A percentile compares a stretch with the other conserved stretches of the same genome.
Evolutionary conservation across 139 green algal genomes (phyloP).

Genomic region (Raphidocelis subcapitata): DNA sequence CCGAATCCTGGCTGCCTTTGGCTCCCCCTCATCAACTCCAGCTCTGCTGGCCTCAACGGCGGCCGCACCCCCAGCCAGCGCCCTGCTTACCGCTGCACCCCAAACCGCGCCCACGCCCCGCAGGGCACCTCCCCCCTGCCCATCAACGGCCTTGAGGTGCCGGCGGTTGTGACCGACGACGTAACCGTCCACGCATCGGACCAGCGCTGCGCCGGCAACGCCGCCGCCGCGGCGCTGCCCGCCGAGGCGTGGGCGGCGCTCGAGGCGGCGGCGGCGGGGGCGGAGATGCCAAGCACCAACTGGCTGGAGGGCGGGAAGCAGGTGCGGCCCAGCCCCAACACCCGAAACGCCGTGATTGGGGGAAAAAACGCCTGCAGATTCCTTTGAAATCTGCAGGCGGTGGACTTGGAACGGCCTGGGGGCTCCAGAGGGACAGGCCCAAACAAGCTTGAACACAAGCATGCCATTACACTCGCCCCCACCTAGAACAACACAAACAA

Average conservation of each 20-base stretch:
- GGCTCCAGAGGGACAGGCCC: too few species aligned
- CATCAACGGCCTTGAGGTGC: constrained; percentile 61
- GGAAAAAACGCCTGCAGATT: too few species aligned
- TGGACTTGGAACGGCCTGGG: too few species aligned
- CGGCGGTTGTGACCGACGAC: constrained; percentile 52
- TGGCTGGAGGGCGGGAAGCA: constrained; percentile 52
- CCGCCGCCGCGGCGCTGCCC: constrained; percentile 29
- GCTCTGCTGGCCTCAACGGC: too few species aligned
- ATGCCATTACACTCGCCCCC: not conserved
- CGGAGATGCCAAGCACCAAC: constrained; percentile 29
- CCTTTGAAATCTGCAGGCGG: too few species aligned
- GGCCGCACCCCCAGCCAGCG: too few species aligned
- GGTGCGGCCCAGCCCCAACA: constrained; percentile 23
- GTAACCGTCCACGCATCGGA: constrained; percentile 66
- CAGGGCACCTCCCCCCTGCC: not conserved
- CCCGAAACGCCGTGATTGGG: too few species aligned
- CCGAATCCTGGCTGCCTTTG: too few species aligned
- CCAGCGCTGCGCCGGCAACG: constrained; percentile 53
- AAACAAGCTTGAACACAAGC: too few species aligned
- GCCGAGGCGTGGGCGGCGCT: constrained; percentile 46
- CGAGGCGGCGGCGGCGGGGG: constrained; percentile 34
- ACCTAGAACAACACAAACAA: not conserved
- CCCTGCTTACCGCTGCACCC: too few species aligned
- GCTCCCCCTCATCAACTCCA: too few species aligned
- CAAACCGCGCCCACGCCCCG: too few species aligned